Evolutionary conservation across 179 eudicot species (phyloP).

Genomic region (Drosera spatulata): DNA sequence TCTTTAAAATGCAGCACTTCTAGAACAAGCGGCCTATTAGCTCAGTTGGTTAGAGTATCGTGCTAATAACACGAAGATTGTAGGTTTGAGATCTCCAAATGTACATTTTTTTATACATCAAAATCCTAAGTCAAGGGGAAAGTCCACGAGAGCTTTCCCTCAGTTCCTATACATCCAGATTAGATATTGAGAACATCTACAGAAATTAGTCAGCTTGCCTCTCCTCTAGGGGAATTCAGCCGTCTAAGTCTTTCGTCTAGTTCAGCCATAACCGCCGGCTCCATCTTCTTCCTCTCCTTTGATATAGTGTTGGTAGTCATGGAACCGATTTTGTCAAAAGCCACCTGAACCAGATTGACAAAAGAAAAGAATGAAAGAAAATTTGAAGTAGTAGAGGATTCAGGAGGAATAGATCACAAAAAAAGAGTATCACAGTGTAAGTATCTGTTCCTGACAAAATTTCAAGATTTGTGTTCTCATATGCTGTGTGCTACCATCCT

Average conservation of each 20-base stretch:
- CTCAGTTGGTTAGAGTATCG: no score
- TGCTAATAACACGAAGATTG: no score
- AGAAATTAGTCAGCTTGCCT: conserved; percentile 4
- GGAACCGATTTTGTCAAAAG: conserved; percentile 76
- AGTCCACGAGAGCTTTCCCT: no score
- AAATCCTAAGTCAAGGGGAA: no score
- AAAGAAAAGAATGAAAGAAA: background rate
- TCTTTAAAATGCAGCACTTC: no score
- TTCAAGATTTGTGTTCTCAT: background rate
- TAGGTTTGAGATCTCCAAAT: no score
- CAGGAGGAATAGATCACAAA: no score
- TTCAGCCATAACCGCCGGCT: conserved; percentile 93
- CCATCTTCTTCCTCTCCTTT: conserved; percentile 90
- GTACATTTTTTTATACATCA: no score
- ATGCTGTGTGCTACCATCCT: no score
- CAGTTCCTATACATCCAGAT: background rate
- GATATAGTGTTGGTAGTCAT: conserved; percentile 70
- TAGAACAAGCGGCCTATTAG: no score
- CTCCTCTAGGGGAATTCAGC: conserved; percentile 19
- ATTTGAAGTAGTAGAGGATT: background rate
- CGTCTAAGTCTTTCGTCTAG: conserved; percentile 74
- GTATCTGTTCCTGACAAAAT: no score
- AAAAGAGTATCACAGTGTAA: no score
- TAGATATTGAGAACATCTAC: background rate
- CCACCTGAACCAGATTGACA: conserved; percentile 44